These are phyloP conservation scores for Gaultheria prostrata DNA, from an alignment of 148 eudicot genomes.

Conservation along the genomic window DNA sequence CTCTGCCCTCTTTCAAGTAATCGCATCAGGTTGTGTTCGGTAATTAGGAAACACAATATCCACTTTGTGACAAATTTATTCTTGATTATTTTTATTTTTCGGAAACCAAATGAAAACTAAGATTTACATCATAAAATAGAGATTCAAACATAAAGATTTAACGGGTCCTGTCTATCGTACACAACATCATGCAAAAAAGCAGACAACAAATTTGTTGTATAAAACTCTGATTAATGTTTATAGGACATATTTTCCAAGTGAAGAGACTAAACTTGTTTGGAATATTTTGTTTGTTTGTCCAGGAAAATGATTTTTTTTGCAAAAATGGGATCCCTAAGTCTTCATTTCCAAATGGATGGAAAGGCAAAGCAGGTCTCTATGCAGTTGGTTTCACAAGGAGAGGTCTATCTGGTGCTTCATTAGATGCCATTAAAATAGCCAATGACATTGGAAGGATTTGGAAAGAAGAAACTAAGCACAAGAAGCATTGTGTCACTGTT, in stretches of 20 bases:
- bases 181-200: not conserved
- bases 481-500: slow-evolving; percentile 39
- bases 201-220: not conserved
- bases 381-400: slow-evolving; percentile 84
- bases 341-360: slow-evolving; percentile 90
- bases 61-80: too few species aligned
- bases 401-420: slow-evolving; percentile 83
- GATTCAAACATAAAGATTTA: not conserved
- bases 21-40: not conserved
- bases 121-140: too few species aligned
- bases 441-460: slow-evolving; percentile 72
- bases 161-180: not conserved
- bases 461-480: slow-evolving; percentile 67
- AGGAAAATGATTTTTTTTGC: slow-evolving; percentile 82
- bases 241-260: not conserved
- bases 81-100: too few species aligned
- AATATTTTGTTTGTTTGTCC: not conserved
- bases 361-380: slow-evolving; percentile 72
- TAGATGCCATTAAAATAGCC: slow-evolving; percentile 72
- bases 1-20: not conserved
- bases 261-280: not conserved
- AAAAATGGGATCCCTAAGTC: slow-evolving; percentile 60
- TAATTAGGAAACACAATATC: not conserved
- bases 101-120: too few species aligned
- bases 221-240: too few species aligned